Conservation (phyloP, 164 flowering plant genomes). For the Berberis thunbergii region DNA sequence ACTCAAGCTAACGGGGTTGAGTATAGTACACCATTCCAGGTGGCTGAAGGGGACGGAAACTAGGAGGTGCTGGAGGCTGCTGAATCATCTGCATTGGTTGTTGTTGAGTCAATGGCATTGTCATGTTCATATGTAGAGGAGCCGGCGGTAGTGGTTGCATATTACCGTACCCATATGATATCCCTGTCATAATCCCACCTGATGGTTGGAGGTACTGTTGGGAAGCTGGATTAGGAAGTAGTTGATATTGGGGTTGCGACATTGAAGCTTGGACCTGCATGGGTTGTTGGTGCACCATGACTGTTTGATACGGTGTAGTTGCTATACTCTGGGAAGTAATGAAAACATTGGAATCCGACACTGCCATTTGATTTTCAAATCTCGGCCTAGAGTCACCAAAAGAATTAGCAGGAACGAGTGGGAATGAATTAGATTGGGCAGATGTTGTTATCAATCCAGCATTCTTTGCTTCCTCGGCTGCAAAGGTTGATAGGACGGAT, state of each 20-base stretch:
- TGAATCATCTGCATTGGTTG: conserved; percentile 23
- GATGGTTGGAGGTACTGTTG: conserved; percentile 64
- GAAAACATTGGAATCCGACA: conserved; percentile 35
- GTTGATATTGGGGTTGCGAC: conserved; percentile 54
- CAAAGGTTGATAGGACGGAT: conserved; percentile 85
- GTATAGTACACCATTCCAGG: conserved; percentile 57
- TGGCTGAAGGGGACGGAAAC: conserved; percentile 65
- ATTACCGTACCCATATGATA: conserved; percentile 44
- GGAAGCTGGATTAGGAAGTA: conserved; percentile 33
- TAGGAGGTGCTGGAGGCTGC: conserved; percentile 46
- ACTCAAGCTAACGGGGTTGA: conserved; percentile 35
- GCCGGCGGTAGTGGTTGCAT: conserved; percentile 30
- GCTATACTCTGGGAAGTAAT: conserved; percentile 23
- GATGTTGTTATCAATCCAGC: conserved; percentile 39
- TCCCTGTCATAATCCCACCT: conserved; percentile 29
- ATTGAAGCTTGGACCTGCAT: conserved; percentile 35
- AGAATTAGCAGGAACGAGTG: conserved; percentile 23
- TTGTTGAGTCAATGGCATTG: conserved; percentile 32
- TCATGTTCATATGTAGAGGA: conserved; percentile 34
- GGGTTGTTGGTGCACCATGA: conserved; percentile 33
- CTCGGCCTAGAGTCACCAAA: conserved; percentile 19
- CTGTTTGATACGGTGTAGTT: conserved; percentile 42
- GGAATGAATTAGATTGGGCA: conserved; percentile 22
- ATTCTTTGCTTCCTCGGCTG: conserved; percentile 79
- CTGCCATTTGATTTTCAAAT: conserved; percentile 32